Evolutionary conservation across 2,329 filamentous ascomycete species (phyloP), one percentile per base, ranked within the genome.

Genomic region (Colletotrichum agaves): DNA sequence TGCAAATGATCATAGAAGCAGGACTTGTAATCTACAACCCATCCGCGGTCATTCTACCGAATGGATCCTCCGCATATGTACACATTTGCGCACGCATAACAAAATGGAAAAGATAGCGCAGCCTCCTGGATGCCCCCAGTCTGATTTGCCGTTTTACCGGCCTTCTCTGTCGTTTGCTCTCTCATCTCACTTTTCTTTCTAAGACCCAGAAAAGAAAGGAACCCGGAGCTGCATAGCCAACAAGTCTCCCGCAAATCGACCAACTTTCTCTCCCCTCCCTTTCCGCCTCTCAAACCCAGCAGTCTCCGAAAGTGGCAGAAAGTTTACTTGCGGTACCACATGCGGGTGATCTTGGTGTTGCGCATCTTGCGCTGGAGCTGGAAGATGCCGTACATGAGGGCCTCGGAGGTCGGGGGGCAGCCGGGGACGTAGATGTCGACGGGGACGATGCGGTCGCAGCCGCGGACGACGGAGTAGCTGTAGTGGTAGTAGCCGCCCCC

Each of bases 401-500:
- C 87, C 78, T 89, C 87, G 65, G 80, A 82, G 11, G 87, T 86
- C 19, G 84, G 89, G 73, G 87, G 86, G 83, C 91, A 94, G 1
- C 91, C 91, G 23, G 91, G 91, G 3, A 94, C 91, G 77, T 93
- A 94, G 49, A 94, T 87, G 78, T 94, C 92, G 63, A 94, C 92
- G 4, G 92, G 92, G 31, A 93, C 88, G 75, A 94, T 89, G 61
- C 92, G 82, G 79, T 94, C 92, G 74, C 91, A 92, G 6, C 91
- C 91, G 63, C 92, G 85, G 49, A 90, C 88, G 46, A 69, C 92
- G 72, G 85, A 88, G 82, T 95, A 95, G 79, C 89, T 92, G 82
- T 95, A 94, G 81, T 95, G 92, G 79, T 95, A 94, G 82, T 95
- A 95, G 61, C 92, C 92, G 69, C 92, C 92, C 58, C 92, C 92